These are phyloP conservation scores for Sclerotinia trifoliorum DNA, from an alignment of 2,329 filamentous ascomycete species.

Conservation along the genomic window DNA sequence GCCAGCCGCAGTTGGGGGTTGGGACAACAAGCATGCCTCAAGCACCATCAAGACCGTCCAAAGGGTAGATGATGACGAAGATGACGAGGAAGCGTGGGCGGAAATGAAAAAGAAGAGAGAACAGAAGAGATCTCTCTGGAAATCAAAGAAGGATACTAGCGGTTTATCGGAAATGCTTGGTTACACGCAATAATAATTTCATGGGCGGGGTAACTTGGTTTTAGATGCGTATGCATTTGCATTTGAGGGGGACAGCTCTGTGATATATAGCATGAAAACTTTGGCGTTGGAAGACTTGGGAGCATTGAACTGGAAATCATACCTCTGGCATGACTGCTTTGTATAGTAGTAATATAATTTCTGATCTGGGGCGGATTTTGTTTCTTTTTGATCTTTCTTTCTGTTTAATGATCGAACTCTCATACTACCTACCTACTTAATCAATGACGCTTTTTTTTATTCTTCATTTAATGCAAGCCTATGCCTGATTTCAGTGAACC, in stretches of 20 bases:
- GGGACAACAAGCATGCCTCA: constrained; percentile 42
- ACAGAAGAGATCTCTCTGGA: constrained; percentile 66
- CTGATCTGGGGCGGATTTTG: constrained; percentile 16
- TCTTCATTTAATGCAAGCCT: neutral
- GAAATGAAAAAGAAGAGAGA: constrained; percentile 69
- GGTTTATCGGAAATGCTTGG: constrained; percentile 39
- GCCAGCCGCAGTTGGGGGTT: constrained; percentile 36
- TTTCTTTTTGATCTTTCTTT: constrained; percentile 12
- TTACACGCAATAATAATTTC: constrained; percentile 31
- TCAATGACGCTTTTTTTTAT: neutral
- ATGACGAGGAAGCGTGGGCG: constrained; percentile 68
- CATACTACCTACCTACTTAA: neutral
- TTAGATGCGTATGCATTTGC: constrained; percentile 26
- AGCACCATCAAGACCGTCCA: constrained; percentile 44
- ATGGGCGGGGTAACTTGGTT: constrained; percentile 22
- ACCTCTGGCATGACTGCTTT: constrained; percentile 23
- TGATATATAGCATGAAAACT: constrained; percentile 25
- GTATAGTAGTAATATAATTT: constrained; percentile 26
- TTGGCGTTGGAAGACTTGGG: constrained; percentile 25
- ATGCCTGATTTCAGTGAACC: neutral
- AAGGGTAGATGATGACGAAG: constrained; percentile 50
- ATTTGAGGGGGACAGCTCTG: constrained; percentile 15
- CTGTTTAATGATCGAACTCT: constrained; percentile 8
- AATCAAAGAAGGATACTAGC: constrained; percentile 52
- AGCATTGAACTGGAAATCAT: constrained; percentile 22